Conservation (phyloP, 2,329 filamentous ascomycete genomes). For the Arthrobotrys sinensis region DNA sequence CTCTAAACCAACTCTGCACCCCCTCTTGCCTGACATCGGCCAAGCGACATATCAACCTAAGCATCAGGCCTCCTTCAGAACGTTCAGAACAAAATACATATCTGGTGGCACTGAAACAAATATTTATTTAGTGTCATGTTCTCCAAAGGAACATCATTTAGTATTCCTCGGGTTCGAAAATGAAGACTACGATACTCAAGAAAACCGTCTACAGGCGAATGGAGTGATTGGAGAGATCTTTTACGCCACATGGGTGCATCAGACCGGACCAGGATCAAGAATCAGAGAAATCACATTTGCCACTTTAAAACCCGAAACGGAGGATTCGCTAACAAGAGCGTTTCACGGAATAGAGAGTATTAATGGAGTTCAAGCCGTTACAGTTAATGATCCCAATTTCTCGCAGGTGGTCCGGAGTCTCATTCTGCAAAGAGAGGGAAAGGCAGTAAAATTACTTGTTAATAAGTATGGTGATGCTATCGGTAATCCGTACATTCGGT, state of each 20-base stretch:
- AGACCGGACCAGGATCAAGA: neutral
- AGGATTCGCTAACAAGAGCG: neutral
- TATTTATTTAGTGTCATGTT: neutral
- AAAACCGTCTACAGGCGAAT: neutral
- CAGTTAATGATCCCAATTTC: too few species aligned
- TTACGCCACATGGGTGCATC: neutral
- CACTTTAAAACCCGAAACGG: neutral
- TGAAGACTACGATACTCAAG: neutral
- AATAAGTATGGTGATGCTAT: neutral
- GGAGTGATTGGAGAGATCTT: neutral
- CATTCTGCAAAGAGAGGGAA: neutral
- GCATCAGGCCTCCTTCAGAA: neutral
- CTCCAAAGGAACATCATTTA: conserved; percentile 1
- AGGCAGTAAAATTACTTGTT: neutral
- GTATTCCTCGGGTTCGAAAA: conserved; percentile 14
- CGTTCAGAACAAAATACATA: neutral
- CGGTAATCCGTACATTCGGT: neutral
- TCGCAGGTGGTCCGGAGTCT: neutral
- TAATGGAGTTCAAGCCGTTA: neutral
- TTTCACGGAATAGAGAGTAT: neutral
- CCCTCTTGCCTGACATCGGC: neutral
- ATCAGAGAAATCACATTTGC: conserved; percentile 3
- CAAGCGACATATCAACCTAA: neutral
- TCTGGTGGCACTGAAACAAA: neutral
- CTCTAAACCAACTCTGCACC: neutral